Evolutionary conservation across 2,329 filamentous ascomycete species (phyloP), one percentile per base, ranked within the genome.

Genomic region (Botryotinia calthae): DNA sequence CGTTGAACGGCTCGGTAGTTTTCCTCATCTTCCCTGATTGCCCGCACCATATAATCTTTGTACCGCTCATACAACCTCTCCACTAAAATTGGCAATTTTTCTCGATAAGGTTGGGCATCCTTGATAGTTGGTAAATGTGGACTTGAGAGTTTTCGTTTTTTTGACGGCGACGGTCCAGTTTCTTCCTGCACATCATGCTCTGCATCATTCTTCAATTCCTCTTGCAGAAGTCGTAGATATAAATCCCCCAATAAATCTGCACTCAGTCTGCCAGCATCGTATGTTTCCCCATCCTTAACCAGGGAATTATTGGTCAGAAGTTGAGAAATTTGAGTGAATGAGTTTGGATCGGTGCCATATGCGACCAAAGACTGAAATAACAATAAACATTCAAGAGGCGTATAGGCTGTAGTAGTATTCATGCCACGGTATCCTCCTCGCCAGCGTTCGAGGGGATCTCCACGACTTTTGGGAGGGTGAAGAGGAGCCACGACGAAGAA

Each of bases 321-420:
- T 76, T 92, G 87, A 73, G 94, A 94, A 75, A 96, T 93, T 77
- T 86, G 87, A n/a, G 40, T 34, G 34, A 79, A 84, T 84, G 83
- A 97, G 96, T 81, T 88, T 89, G 75, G 86, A 82, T 89, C 87
- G 76, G 90, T 85, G 80, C 92, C 92, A 82, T 92, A 87, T 77
- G 86, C 85, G 77, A 90, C 87, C 76, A 97, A 87, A 74, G 91
- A 91, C 83, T 95, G 93, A 84, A 96, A 95, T 79, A 97, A 87
- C 77, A 96, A 88, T 75, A 97, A 87, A 80, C 91, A 92, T 87
- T 97, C 94, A 85, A 97, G 92, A 78, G 91, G 89, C 81, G 93
- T 95, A 84, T 96, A 95, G 79, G 87, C 85, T 80, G 86, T 86
- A 82, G 83, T 82, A 79, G 83, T 82, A 85, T 85, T 87, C 86